Conservation (phyloP, 2,329 filamentous ascomycete species). For the Corniculantispora saksenae region DNA sequence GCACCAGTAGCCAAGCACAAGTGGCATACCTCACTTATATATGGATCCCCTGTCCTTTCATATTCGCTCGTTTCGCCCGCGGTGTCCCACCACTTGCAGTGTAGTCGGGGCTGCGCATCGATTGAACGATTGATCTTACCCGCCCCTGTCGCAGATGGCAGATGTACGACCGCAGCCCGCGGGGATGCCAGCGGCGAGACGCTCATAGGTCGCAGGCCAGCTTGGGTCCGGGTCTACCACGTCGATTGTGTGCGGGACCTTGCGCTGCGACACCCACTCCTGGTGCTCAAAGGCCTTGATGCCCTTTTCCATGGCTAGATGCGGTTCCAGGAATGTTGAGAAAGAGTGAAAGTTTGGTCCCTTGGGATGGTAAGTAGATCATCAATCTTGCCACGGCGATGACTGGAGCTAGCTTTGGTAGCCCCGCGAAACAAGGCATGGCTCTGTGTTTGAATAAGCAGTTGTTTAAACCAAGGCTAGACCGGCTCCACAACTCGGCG, state of each 20-base stretch:
- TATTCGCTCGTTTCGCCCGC: not conserved
- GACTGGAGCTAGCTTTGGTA: not conserved
- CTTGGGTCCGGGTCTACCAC: constrained; percentile 32
- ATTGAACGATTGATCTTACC: not conserved
- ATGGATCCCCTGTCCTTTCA: too few species aligned
- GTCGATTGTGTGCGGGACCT: constrained; percentile 21
- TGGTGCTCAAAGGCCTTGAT: constrained; percentile 15
- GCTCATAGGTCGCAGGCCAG: constrained; percentile 32
- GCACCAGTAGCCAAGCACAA: not conserved
- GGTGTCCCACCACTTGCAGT: not conserved
- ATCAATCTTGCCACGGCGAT: too few species aligned
- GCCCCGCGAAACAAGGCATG: not conserved
- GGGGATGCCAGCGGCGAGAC: constrained; percentile 20
- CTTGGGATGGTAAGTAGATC: too few species aligned
- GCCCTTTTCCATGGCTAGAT: constrained; percentile 6
- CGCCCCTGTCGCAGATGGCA: not conserved
- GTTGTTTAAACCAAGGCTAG: not conserved
- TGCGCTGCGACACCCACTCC: constrained; percentile 20
- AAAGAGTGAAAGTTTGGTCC: too few species aligned
- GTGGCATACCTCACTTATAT: not conserved
- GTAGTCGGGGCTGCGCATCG: not conserved
- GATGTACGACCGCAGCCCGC: not conserved
- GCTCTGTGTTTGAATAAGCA: not conserved
- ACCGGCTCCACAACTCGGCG: not conserved
- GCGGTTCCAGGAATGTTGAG: not conserved